Evolutionary conservation across 1,139 yeast genomes (phyloP).

Genomic region (Geotrichum phurueaensis): DNA sequence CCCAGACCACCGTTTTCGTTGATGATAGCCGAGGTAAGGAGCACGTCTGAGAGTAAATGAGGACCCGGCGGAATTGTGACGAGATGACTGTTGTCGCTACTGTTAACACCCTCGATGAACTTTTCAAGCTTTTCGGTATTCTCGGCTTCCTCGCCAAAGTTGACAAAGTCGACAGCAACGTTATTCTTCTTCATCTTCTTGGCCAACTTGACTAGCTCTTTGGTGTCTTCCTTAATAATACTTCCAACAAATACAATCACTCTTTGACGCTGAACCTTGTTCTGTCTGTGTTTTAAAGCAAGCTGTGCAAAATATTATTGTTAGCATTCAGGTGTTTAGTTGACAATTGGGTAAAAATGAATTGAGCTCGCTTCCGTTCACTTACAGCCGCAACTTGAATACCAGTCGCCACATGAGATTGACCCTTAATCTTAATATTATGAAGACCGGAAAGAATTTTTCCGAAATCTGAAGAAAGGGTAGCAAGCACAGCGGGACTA

Average conservation of each 20-base stretch:
- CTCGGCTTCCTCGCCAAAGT: conserved; percentile 81
- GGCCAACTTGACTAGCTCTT: conserved; percentile 76
- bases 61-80: conserved; percentile 89
- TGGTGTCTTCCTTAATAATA: conserved; percentile 66
- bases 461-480: conserved; percentile 84
- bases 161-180: conserved; percentile 82
- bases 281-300: conserved; percentile 93
- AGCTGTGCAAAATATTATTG: conserved; percentile 33
- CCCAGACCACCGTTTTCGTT: conserved; percentile 47
- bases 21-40: conserved; percentile 64
- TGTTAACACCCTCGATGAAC: conserved; percentile 68
- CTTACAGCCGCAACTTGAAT: conserved; percentile 83
- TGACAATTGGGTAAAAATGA: neutral
- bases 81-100: conserved; percentile 75
- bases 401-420: conserved; percentile 68
- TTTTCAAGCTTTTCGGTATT: conserved; percentile 78
- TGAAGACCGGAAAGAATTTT: conserved; percentile 83
- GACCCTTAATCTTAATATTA: conserved; percentile 70
- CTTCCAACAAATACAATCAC: conserved; percentile 87
- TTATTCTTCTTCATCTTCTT: conserved; percentile 91
- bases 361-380: neutral
- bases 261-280: conserved; percentile 86
- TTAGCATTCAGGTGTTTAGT: conserved; percentile 2
- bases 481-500: conserved; percentile 74
- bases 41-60: conserved; percentile 64